Percentiles rank a stretch among this genome's conserved stretches.
Conservation (phyloP, 768 basidiomycete species). For the Auricularia auricula-judae region DNA sequence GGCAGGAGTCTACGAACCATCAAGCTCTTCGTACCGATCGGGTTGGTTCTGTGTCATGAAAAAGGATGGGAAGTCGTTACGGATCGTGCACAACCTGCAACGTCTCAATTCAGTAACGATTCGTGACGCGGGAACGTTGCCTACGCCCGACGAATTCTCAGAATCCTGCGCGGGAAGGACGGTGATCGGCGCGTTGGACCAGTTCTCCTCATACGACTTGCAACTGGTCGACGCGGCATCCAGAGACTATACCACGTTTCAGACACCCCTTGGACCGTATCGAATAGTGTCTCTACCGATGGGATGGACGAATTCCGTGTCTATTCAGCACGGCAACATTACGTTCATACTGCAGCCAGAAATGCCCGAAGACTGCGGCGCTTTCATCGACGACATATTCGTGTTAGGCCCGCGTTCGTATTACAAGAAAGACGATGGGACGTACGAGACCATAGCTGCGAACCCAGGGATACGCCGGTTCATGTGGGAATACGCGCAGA, state of each 20-base stretch:
- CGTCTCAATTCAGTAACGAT: slow-evolving; percentile 23
- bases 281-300: slow-evolving; percentile 24
- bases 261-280: slow-evolving; percentile 24
- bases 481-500: slow-evolving; percentile 28
- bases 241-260: slow-evolving; percentile 30
- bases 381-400: slow-evolving; percentile 30
- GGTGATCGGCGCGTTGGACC: slow-evolving; percentile 14
- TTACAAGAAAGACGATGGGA: slow-evolving; percentile 18
- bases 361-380: slow-evolving; percentile 25
- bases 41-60: slow-evolving; percentile 31
- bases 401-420: slow-evolving; percentile 23
- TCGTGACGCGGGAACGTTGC: slow-evolving; percentile 13
- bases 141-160: neutral
- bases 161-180: neutral
- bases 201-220: slow-evolving; percentile 21
- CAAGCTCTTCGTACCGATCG: slow-evolving; percentile 26
- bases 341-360: slow-evolving; percentile 26
- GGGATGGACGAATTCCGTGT: slow-evolving; percentile 31
- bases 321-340: slow-evolving; percentile 30
- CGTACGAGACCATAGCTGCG: slow-evolving; percentile 23
- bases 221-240: slow-evolving; percentile 18
- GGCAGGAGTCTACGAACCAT: slow-evolving; percentile 29
- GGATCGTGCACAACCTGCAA: slow-evolving; percentile 26
- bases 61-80: slow-evolving; percentile 24
- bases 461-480: slow-evolving; percentile 28